phyloP scores from a whole-genome alignment of 371 early-diverging fungal genomes.

The Mortierella sp. region DNA sequence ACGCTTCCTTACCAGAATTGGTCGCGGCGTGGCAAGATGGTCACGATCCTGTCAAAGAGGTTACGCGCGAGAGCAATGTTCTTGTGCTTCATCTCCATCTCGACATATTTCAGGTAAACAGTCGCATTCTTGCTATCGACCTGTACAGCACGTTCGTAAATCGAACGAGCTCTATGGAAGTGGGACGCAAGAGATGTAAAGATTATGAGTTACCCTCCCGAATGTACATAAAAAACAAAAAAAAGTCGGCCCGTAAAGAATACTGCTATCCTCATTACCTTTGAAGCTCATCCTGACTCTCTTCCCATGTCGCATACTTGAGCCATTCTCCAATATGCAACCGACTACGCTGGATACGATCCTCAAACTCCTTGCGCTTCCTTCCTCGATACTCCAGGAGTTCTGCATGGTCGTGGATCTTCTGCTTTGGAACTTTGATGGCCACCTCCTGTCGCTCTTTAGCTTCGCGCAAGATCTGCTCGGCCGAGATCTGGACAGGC shows the following conservation, averaged over 20 bases:
- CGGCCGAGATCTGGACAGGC: constrained; percentile 98
- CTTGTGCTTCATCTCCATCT: constrained; percentile 97
- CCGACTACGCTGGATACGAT: constrained; percentile 87
- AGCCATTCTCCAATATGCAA: constrained; percentile 91
- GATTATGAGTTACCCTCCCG: too few relatives aligned
- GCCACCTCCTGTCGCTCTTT: constrained; percentile 87
- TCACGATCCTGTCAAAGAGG: constrained; percentile 91
- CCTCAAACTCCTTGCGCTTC: constrained; percentile 96
- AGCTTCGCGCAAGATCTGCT: constrained; percentile 97
- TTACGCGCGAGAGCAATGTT: constrained; percentile 95
- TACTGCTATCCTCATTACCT: constrained; percentile 15
- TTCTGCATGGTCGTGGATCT: constrained; percentile 93
- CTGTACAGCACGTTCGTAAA: constrained; percentile 94
- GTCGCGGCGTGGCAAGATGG: constrained; percentile 92
- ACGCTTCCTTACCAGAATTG: constrained; percentile 87
- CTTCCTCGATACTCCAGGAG: constrained; percentile 88
- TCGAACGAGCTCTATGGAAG: constrained; percentile 81
- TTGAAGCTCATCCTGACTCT: constrained; percentile 79
- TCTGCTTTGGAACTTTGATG: constrained; percentile 85
- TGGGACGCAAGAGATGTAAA: too few relatives aligned
- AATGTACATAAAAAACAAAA: too few relatives aligned
- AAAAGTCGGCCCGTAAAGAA: too few relatives aligned
- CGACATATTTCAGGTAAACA: constrained; percentile 93
- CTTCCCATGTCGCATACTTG: constrained; percentile 97
- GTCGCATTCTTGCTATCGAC: constrained; percentile 88